These are phyloP conservation scores for Handroanthus guayacan DNA, from an alignment of 257 asterid genomes.

Conservation along the genomic window DNA sequence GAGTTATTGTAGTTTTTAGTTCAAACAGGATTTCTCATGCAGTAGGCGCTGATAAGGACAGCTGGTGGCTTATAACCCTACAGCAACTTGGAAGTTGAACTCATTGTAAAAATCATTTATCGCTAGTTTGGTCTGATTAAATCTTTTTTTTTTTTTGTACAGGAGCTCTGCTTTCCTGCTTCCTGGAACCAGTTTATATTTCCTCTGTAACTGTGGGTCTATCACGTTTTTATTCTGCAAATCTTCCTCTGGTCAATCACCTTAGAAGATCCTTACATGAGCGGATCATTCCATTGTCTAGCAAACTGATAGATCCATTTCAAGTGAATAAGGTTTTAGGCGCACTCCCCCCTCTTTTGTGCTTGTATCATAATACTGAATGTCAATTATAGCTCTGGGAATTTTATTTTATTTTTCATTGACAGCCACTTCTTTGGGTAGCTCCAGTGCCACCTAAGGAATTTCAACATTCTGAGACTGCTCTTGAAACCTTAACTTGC, in stretches of 20 bases:
- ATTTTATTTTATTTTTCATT: slow-evolving; percentile 27
- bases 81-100: neutral
- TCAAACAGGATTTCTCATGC: neutral
- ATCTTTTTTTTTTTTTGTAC: slow-evolving; percentile 29
- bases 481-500: slow-evolving; percentile 85
- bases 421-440: slow-evolving; percentile 66
- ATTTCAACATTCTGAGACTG: slow-evolving; percentile 90
- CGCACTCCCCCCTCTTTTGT: slow-evolving; percentile 5
- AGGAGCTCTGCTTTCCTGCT: slow-evolving; percentile 89
- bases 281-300: slow-evolving; percentile 63
- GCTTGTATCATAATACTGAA: slow-evolving; percentile 17
- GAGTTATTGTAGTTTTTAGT: neutral
- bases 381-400: slow-evolving; percentile 22
- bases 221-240: slow-evolving; percentile 49
- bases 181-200: slow-evolving; percentile 81
- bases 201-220: slow-evolving; percentile 75
- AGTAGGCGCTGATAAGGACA: neutral
- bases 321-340: slow-evolving; percentile 68
- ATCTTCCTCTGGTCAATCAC: slow-evolving; percentile 39
- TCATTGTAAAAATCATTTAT: slow-evolving; percentile 8
- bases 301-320: slow-evolving; percentile 65
- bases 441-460: slow-evolving; percentile 82
- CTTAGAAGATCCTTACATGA: slow-evolving; percentile 63
- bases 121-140: slow-evolving; percentile 5
- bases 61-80: neutral